phyloP scores from a whole-genome alignment of 441 rosid genomes.

The Corymbia calophylla region DNA sequence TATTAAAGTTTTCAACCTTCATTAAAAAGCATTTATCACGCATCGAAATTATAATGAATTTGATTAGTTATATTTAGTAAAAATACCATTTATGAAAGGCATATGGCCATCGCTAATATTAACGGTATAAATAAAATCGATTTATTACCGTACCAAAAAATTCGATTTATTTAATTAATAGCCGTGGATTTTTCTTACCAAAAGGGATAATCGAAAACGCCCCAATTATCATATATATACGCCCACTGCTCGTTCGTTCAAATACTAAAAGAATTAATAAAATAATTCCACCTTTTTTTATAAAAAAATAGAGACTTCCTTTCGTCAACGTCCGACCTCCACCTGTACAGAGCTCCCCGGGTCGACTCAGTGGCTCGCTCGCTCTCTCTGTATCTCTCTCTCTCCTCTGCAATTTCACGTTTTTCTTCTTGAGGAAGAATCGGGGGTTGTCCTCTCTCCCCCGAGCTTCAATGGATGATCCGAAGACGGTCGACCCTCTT shows the following conservation, averaged over 20 bases:
- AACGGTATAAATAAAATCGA: not conserved
- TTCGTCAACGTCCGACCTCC: not conserved
- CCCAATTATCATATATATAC: not conserved
- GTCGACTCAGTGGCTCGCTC: not conserved
- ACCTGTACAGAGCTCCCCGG: not conserved
- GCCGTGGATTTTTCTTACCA: not conserved
- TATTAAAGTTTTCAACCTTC: not conserved
- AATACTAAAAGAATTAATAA: not conserved
- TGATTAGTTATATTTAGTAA: not conserved
- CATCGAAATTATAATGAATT: not conserved
- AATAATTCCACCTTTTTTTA: not conserved
- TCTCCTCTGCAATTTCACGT: not conserved
- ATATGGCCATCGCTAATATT: not conserved
- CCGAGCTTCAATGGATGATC: conserved; percentile 22
- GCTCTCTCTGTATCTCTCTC: not conserved
- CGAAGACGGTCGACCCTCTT: not conserved
- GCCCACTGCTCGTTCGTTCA: too few species aligned
- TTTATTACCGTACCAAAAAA: not conserved
- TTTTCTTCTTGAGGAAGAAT: not conserved
- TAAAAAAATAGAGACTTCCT: not conserved
- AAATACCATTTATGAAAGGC: not conserved
- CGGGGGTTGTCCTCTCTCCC: not conserved
- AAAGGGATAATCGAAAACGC: not conserved
- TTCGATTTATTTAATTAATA: not conserved
- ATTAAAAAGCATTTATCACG: not conserved